These are phyloP conservation scores for Pythium chondricola DNA, from an alignment of 352 stramenopile genomes.

Conservation along the genomic window DNA sequence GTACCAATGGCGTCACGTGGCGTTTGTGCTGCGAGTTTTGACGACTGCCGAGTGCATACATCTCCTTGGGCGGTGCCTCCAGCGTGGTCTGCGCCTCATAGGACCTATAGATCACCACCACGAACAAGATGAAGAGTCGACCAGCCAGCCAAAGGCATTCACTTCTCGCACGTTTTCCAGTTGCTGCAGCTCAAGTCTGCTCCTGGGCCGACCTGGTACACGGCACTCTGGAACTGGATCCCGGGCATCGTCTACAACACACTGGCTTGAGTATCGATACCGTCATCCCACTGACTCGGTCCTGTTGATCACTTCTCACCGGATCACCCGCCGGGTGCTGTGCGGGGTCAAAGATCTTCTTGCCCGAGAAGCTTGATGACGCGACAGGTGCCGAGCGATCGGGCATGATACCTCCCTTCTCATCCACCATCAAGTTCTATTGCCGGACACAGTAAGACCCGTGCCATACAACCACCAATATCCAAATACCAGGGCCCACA, in stretches of 20 bases:
- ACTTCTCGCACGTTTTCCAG: constrained; percentile 61
- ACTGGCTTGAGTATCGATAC: neutral
- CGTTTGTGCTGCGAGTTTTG: constrained; percentile 62
- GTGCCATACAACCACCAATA: too few species aligned
- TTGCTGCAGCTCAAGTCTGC: constrained; percentile 31
- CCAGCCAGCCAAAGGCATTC: neutral
- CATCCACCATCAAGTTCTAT: constrained; percentile 48
- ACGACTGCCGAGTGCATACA: constrained; percentile 33
- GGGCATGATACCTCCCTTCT: constrained; percentile 54
- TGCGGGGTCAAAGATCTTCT: constrained; percentile 54
- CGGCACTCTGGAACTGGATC: constrained; percentile 55
- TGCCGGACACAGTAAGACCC: neutral
- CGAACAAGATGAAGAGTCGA: neutral
- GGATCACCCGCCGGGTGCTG: constrained; percentile 26
- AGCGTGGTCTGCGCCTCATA: constrained; percentile 56
- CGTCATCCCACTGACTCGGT: neutral
- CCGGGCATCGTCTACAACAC: constrained; percentile 27
- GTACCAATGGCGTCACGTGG: constrained; percentile 59
- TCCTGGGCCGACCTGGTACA: constrained; percentile 63
- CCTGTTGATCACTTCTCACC: constrained; percentile 7
- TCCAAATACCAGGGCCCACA: too few species aligned
- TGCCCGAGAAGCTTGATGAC: constrained; percentile 23
- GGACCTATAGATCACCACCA: constrained; percentile 28
- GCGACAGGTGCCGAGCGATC: constrained; percentile 11
- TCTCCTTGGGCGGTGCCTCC: constrained; percentile 38